Evolutionary conservation across 495 filamentous ascomycete genomes (phyloP), one percentile per base, ranked within the genome.

Genomic region (Penicillium soppii): DNA sequence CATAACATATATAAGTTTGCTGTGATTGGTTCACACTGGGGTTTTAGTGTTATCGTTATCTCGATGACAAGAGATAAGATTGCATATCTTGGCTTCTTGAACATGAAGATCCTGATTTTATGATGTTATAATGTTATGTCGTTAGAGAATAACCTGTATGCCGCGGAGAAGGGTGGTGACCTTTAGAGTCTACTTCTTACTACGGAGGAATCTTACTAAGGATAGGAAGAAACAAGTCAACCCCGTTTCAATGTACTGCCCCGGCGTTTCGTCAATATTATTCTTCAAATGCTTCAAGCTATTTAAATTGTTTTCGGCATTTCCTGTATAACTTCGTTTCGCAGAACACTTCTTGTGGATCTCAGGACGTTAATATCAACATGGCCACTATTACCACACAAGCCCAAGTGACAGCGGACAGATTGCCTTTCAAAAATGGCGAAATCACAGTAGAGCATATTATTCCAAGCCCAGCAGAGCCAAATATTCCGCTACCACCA

Each of bases 401-500:
- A 21, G 56, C 44, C 7, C 17, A 53, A 26, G 23, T 57, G 20
- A 26, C 55, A 23, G 49, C 22, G n/a, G 47, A 57, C 7, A 45
- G 54, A n/a, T 33, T 49, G 20, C 40, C 43, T 4, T 43, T 58
- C 54, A 70, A 69, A 47, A 51, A 60, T 21, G 40, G 33, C 33
- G 54, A 60, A 19, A 60, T 71, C 43, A 65, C 50, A 40, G 43
- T 69, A 13, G 59, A 72, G 45, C 54, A 67, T 23, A 55, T 68
- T 6, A 17, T 41, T 0, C 44, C 62, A 27, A 52, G 53, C 12
- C 59, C 61, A 8, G 56, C 60, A 33, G 63, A 75, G 30, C 48
- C 66, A n/a, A 71, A 76, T 42, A 68, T 86, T 44, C 84, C 89
- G 5, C 74, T 95, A 9, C 90, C 91, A 15, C 92, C 91, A 6